Evolutionary conservation across 495 filamentous ascomycete genomes (phyloP).

Genomic region (Rhypophila decipiens): DNA sequence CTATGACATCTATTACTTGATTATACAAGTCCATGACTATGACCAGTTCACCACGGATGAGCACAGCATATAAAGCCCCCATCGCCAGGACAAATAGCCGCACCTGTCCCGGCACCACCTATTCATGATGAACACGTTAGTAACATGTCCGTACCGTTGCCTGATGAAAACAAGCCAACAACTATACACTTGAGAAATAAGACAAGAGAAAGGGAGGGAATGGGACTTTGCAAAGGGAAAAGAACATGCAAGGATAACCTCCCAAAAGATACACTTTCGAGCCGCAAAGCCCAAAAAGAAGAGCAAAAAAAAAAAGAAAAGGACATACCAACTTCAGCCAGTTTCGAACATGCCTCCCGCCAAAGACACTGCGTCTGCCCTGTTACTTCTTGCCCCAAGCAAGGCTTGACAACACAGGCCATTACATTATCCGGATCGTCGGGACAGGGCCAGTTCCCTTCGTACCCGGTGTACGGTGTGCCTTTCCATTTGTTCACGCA

Average conservation of each 20-base stretch:
- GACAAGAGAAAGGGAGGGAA: too few relatives aligned
- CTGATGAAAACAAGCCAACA: too few relatives aligned
- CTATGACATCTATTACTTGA: too few relatives aligned
- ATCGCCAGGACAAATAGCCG: neutral
- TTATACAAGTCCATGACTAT: too few relatives aligned
- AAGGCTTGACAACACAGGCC: slow-evolving; percentile 13
- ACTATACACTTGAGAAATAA: too few relatives aligned
- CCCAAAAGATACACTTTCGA: neutral
- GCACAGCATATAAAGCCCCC: neutral
- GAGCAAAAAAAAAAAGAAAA: neutral
- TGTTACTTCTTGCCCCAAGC: slow-evolving; percentile 5
- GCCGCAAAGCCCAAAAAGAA: neutral
- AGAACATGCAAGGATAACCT: neutral
- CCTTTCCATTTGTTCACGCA: slow-evolving; percentile 12
- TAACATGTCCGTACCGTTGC: too few relatives aligned
- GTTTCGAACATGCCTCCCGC: slow-evolving; percentile 5
- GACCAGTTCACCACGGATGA: neutral
- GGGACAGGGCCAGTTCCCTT: slow-evolving; percentile 12
- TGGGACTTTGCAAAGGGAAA: too few relatives aligned
- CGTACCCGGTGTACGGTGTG: slow-evolving; percentile 9
- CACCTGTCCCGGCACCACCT: neutral
- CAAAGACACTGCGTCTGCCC: slow-evolving; percentile 9
- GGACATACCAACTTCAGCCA: neutral
- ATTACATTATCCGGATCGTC: slow-evolving; percentile 9
- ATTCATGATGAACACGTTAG: too few relatives aligned